Evolutionary conservation across 257 asterid genomes (phyloP).

Genomic region (Ocimum tenuiflorum): DNA sequence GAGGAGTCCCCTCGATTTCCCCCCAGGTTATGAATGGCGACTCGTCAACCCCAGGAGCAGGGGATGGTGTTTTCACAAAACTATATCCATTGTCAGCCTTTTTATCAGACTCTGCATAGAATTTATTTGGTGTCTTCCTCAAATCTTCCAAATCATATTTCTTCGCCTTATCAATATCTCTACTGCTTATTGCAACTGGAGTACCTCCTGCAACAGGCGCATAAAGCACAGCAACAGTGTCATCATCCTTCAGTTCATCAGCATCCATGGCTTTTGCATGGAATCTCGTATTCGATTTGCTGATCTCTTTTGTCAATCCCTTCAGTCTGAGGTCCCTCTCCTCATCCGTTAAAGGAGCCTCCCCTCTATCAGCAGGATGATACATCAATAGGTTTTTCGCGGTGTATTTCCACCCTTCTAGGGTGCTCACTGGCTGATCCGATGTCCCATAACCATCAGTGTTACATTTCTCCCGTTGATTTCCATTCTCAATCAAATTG

Average conservation of each 20-base stretch:
- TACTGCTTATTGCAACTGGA: slow-evolving; percentile 45
- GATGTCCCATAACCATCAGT: slow-evolving; percentile 94
- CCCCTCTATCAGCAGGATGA: slow-evolving; percentile 89
- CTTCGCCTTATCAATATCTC: slow-evolving; percentile 56
- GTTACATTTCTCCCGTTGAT: slow-evolving; percentile 40
- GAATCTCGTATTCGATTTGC: slow-evolving; percentile 66
- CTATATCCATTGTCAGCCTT: slow-evolving; percentile 84
- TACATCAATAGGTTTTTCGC: slow-evolving; percentile 85
- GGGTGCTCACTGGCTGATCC: slow-evolving; percentile 64
- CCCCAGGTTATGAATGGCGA: slow-evolving; percentile 97
- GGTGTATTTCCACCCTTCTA: slow-evolving; percentile 83
- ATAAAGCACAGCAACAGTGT: slow-evolving; percentile 57
- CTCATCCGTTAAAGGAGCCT: slow-evolving; percentile 61
- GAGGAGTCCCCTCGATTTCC: slow-evolving; percentile 90
- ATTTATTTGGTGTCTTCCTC: slow-evolving; percentile 68
- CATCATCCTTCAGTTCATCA: slow-evolving; percentile 35
- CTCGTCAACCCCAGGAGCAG: slow-evolving; percentile 83
- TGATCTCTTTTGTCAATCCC: slow-evolving; percentile 70
- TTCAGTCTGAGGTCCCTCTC: slow-evolving; percentile 69
- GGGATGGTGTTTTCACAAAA: slow-evolving; percentile 91
- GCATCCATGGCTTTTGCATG: slow-evolving; percentile 53
- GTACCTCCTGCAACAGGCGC: slow-evolving; percentile 67
- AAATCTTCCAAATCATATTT: slow-evolving; percentile 88
- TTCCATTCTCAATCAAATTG: slow-evolving; percentile 46
- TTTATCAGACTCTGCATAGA: slow-evolving; percentile 64